phyloP scores from a whole-genome alignment of 2,329 filamentous ascomycete species.

The Ophiocordyceps australis region DNA sequence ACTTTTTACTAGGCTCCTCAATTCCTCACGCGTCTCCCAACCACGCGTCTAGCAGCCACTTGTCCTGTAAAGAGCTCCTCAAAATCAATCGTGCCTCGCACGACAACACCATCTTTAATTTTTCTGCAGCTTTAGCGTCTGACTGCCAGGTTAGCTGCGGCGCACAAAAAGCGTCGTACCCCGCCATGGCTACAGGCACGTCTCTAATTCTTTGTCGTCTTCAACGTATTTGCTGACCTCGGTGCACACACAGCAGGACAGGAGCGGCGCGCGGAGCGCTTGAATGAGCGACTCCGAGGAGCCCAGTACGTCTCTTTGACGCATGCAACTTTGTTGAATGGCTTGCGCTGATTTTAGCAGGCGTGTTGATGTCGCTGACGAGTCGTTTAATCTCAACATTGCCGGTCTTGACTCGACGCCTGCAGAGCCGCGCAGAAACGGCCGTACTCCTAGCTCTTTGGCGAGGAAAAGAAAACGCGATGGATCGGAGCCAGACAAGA shows the following conservation, averaged over 20 bases:
- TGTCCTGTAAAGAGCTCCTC: too few species aligned
- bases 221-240: background rate
- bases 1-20: too few species aligned
- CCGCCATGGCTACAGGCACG: conserved; percentile 17
- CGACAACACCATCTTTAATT: too few species aligned
- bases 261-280: conserved; percentile 39
- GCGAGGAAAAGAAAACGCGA: conserved; percentile 24
- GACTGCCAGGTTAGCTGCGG: too few species aligned
- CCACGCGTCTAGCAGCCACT: too few species aligned
- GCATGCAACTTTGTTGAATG: too few species aligned
- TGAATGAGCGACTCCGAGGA: conserved; percentile 46
- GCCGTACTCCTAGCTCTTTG: conserved; percentile 24
- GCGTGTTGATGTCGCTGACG: conserved; percentile 37
- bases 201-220: background rate
- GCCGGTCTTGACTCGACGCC: conserved; percentile 19
- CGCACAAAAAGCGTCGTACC: background rate
- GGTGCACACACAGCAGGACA: conserved; percentile 8
- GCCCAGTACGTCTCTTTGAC: conserved; percentile 34
- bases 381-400: conserved; percentile 37
- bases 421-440: conserved; percentile 11
- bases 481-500: too few species aligned
- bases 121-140: too few species aligned
- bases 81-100: too few species aligned
- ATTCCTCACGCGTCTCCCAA: too few species aligned
- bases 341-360: conserved; percentile 9